Evolutionary conservation across 2,329 filamentous ascomycete genomes (phyloP).

Genomic region (Alternaria sp.): DNA sequence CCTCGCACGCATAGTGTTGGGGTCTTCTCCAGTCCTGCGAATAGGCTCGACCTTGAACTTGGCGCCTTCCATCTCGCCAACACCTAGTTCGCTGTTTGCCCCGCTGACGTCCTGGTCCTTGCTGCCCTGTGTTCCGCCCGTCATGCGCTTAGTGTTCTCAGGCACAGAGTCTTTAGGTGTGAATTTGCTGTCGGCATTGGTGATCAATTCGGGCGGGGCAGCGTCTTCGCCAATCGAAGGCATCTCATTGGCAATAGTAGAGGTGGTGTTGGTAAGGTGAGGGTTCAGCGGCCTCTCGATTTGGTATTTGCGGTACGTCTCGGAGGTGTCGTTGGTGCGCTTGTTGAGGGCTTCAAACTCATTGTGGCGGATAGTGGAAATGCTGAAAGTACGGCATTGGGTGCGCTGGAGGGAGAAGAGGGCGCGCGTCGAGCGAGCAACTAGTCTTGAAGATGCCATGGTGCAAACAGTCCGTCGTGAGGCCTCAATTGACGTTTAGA

Average conservation of each 20-base stretch:
- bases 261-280: slow-evolving; percentile 70
- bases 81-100: slow-evolving; percentile 37
- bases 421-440: slow-evolving; percentile 57
- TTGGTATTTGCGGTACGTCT: slow-evolving; percentile 65
- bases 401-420: slow-evolving; percentile 47
- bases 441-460: slow-evolving; percentile 60
- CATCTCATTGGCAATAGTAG: slow-evolving; percentile 70
- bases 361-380: slow-evolving; percentile 46
- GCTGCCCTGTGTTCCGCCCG: slow-evolving; percentile 67
- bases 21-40: slow-evolving; percentile 82
- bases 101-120: slow-evolving; percentile 48
- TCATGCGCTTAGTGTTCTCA: slow-evolving; percentile 72
- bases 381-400: slow-evolving; percentile 50
- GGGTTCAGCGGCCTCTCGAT: slow-evolving; percentile 67
- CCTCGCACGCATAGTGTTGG: slow-evolving; percentile 85
- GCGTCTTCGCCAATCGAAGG: slow-evolving; percentile 66
- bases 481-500: slow-evolving; percentile 25
- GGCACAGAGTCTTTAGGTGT: slow-evolving; percentile 67
- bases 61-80: slow-evolving; percentile 55
- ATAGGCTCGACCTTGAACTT: slow-evolving; percentile 90
- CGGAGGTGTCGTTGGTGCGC: slow-evolving; percentile 62
- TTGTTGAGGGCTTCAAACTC: slow-evolving; percentile 58
- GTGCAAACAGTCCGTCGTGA: slow-evolving; percentile 17
- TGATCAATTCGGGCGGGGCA: slow-evolving; percentile 68
- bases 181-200: slow-evolving; percentile 64